Base-by-base conservation (phyloP, 225 moss, liverwort and hornwort species). In the Marchantia paleacea region DNA sequence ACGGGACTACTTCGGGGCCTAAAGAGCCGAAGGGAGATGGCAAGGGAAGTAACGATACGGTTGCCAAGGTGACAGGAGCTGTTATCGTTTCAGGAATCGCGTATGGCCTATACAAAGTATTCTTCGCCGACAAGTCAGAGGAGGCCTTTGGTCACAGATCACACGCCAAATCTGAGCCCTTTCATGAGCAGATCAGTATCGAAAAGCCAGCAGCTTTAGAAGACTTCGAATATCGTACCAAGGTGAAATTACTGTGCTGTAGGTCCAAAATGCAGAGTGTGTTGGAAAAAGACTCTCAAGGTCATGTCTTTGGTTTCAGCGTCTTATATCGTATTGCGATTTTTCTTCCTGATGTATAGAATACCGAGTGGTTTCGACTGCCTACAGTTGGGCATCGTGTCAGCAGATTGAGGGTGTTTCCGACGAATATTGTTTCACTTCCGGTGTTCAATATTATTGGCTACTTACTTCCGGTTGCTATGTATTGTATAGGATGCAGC, bases 51-150 rank as follows among this genome's bases (percentile, higher is more conserved):
- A 70, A 82, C 13, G 87, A 78, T 53, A 77, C 69, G 14, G 58
- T 87, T 0, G 84, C 76, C 48, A 85, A 80, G 78, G 82, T 85
- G 29, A 26, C 87, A 0, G 87, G 72, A 3, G 87, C 30, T 16
- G 87, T 77, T 15, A 74, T 87, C 1, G 84, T 82, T 6, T 50
- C 84, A 0, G 87, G 87, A 52, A 80, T 87, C 15, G 87, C 80
- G 0, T 87, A 28, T 67, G 80, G 84, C 66, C 48, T 87, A 73
- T 87, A 87, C 64, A 87, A 73, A 50, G 82, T 78, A 6, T 80
- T 80, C 69, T 19, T 70, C 10, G 70, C 25, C 6, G 78, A 69
- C 64, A 80, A 81, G 10, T 72, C 51, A 14, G 79, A 75, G 30
- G 61, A 69, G 24, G 69, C 68, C 0, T 0, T 58, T 0, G 72